Evolutionary conservation across 164 flowering plant genomes (phyloP), one percentile per base, ranked within the genome.

Genomic region (Dillenia suffruticosa): DNA sequence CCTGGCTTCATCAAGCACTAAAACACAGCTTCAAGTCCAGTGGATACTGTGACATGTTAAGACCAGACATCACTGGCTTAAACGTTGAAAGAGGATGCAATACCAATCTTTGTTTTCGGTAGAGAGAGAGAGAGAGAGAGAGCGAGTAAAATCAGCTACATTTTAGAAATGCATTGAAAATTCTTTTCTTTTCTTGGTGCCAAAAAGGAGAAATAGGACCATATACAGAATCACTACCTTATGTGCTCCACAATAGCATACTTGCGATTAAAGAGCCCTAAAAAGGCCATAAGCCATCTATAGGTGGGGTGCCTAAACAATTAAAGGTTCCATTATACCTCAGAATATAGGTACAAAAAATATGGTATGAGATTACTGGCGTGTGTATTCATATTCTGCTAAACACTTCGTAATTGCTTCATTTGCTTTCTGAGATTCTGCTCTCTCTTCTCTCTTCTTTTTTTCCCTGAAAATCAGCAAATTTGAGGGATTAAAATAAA

Each of bases 391-490:
- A 65, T 63, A 70, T 19, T 81, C 85, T 32, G 78, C 90, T 66
- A 73, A 24, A 63, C 82, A 82, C 58, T 77, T 79, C 61, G 69
- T 65, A 51, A 92, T 46, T 10, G 96, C 84, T 68, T 89, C 96
- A 52, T 74, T 89, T 44, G 96, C 91, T 63, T 82, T 86, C 60
- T 87, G 93, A 49, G 84, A 59, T 61, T 62, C 89, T 12, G 79
- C 58, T 61, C 98, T 79, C 76, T 92, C 98, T 70, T 76, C 88
- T 69, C 74, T 68, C 65, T 89, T 92, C 80, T 88, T 89, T 81
- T 89, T 89, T 63, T 92, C 98, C 76, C 98, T 92, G 84, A 55
- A 79, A 69, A 14, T 53, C 52, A 61, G 19, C 65, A 59, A 24
- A 40, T 32, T 32, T 32, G 40, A 32, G 40, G 40, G 40, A 32